phyloP scores from a whole-genome alignment of 768 basidiomycete genomes.

The Russula griseocarnosa region DNA sequence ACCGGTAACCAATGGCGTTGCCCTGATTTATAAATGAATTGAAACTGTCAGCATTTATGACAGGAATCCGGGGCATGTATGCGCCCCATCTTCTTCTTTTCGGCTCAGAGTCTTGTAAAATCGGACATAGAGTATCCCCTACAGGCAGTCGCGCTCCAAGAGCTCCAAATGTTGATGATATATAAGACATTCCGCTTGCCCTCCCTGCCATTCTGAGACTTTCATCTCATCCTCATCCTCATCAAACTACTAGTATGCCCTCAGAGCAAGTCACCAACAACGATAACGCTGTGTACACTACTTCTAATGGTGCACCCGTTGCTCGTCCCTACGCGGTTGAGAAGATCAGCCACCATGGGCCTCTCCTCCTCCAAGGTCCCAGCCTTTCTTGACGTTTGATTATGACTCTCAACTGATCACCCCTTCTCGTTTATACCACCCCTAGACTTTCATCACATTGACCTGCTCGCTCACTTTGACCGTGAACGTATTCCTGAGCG shows the following conservation, averaged over 20 bases:
- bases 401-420: slow-evolving; percentile 3
- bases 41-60: background rate
- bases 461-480: slow-evolving; percentile 87
- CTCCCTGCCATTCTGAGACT: too few relatives aligned
- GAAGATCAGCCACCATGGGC: slow-evolving; percentile 68
- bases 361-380: slow-evolving; percentile 84
- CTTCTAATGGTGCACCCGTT: slow-evolving; percentile 78
- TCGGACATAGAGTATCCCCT: too few relatives aligned
- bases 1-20: too few relatives aligned
- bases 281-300: slow-evolving; percentile 72
- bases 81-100: too few relatives aligned
- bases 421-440: slow-evolving; percentile 28
- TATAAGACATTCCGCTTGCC: background rate
- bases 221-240: background rate
- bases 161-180: background rate
- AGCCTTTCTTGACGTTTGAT: slow-evolving; percentile 15
- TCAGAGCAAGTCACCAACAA: slow-evolving; percentile 55
- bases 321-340: slow-evolving; percentile 74
- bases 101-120: background rate
- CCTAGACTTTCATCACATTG: slow-evolving; percentile 85
- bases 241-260: slow-evolving; percentile 53
- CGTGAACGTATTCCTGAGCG: slow-evolving; percentile 96
- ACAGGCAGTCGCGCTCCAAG: too few relatives aligned
- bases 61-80: too few relatives aligned
- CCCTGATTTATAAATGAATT: too few relatives aligned